phyloP scores from a whole-genome alignment of 106 monocot genomes.

The Phalaenopsis equestris region DNA sequence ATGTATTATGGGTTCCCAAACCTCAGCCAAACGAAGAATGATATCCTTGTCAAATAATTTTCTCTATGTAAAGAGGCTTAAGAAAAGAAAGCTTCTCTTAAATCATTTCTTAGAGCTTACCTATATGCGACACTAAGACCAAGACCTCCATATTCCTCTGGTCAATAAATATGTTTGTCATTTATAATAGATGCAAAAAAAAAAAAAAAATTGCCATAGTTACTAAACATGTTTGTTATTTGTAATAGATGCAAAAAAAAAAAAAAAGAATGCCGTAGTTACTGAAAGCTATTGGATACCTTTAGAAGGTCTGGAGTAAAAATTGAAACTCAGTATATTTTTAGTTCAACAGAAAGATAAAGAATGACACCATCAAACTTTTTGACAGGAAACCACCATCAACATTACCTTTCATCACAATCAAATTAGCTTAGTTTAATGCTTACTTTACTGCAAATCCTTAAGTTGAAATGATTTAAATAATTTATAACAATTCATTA shows the following conservation, averaged over 20 bases:
- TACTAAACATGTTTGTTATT: not conserved
- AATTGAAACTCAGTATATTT: not conserved
- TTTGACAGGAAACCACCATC: not conserved
- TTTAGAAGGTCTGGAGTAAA: not conserved
- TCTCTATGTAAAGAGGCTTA: too few species aligned
- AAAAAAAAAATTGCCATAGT: not conserved
- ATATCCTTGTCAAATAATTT: too few species aligned
- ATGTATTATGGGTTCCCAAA: too few species aligned
- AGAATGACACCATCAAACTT: not conserved
- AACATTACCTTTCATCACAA: not conserved
- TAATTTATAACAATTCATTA: not conserved
- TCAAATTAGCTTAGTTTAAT: not conserved
- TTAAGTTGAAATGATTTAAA: not conserved
- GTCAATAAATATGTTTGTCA: not conserved
- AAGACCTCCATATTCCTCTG: conserved; percentile 96
- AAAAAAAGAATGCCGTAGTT: too few species aligned
- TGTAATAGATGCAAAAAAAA: not conserved
- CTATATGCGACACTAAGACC: conserved; percentile 41
- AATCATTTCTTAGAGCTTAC: too few species aligned
- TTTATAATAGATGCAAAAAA: not conserved
- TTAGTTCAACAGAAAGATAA: not conserved
- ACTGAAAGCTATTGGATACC: not conserved
- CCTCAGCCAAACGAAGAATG: too few species aligned
- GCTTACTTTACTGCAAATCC: not conserved
- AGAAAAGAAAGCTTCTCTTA: too few species aligned